A percentile compares a stretch with the other conserved stretches of the same genome.
These are phyloP conservation scores for Aspergillus flavus DNA, from an alignment of 2,329 filamentous ascomycete species.

Conservation along the genomic window DNA sequence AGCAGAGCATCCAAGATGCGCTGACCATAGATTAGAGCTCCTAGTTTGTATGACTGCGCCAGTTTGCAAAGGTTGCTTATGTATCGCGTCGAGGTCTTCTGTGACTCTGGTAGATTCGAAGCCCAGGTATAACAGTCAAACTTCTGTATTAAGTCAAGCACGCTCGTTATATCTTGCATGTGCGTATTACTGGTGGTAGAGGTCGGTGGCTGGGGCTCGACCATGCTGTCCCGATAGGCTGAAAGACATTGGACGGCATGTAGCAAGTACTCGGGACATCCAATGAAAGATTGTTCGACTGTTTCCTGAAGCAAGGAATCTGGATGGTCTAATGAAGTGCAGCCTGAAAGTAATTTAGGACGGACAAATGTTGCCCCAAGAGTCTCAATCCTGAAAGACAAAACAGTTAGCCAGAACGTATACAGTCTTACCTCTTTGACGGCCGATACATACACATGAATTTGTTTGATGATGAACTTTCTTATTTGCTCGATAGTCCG, in stretches of 20 bases:
- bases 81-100: conserved; percentile 17
- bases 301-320: conserved; percentile 25
- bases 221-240: conserved; percentile 27
- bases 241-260: conserved; percentile 32
- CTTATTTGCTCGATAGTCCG: conserved; percentile 31
- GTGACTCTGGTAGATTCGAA: conserved; percentile 19
- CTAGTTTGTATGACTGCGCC: conserved; percentile 33
- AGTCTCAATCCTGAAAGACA: conserved; percentile 33
- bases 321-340: conserved; percentile 16
- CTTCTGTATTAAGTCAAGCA: neutral
- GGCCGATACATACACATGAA: conserved; percentile 29
- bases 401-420: neutral
- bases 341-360: conserved; percentile 32
- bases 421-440: neutral
- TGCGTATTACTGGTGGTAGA: conserved; percentile 5
- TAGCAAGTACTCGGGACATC: conserved; percentile 38
- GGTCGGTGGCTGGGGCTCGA: conserved; percentile 10
- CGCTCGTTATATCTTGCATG: conserved; percentile 14
- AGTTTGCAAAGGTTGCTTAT: conserved; percentile 27
- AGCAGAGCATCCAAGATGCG: conserved; percentile 33
- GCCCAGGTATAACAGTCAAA: conserved; percentile 31
- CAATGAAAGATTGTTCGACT: conserved; percentile 39
- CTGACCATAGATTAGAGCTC: conserved; percentile 34
- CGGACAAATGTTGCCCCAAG: conserved; percentile 37
- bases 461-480: conserved; percentile 33